Base-by-base conservation (phyloP, 2,329 filamentous ascomycete genomes). In the Fusarium sp. region DNA sequence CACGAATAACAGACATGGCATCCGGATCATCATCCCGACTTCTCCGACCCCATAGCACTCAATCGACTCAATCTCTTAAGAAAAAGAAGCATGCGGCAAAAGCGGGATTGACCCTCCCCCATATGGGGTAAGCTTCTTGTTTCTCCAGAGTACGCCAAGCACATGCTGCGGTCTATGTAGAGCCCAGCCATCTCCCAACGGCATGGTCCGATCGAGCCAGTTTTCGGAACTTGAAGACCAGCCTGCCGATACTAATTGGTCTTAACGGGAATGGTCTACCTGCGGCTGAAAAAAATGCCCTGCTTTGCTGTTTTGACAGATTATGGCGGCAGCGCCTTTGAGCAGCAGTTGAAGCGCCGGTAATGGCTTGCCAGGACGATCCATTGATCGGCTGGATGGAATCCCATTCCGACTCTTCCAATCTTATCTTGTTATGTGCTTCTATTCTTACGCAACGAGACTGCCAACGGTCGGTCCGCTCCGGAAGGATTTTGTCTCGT, bases 21-120 rank as follows among this genome's bases (percentile, higher is more conserved):
- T 46, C 41, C 68, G 67, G 67, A 48, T 48, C 63, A 48, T 35
- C 40, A 37, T 44, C 50, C 67, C 67, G 67, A 65, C 23, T 50
- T 50, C 65, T 50, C 65, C 68, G 63, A 22, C 35, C 47, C 53
- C 37, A 46, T 35, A 33, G 37, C 41, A 40, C 30, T 22, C 27
- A 20, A 44, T 27, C 17, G 41, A 8, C 20, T 39, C n/a, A 50
- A 10, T 33, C 30, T n/a, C 46, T 57, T 54, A 44, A 65, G 65
- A 50, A 60, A 54, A 54, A 41, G 35, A 47, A 46, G 37, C 20
- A 37, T 56, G 46, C 61, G 46, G 63, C 35, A 58, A 68, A 65
- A 40, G 49, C 67, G 67, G 67, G 63, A 70, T 41, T 22, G 17
- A 27, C 51, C 39, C 60, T 25, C 25, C 30, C 30, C 46, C 41